These are phyloP conservation scores for Diaporthe sp. DNA, from an alignment of 2,329 filamentous ascomycete genomes.

Conservation along the genomic window DNA sequence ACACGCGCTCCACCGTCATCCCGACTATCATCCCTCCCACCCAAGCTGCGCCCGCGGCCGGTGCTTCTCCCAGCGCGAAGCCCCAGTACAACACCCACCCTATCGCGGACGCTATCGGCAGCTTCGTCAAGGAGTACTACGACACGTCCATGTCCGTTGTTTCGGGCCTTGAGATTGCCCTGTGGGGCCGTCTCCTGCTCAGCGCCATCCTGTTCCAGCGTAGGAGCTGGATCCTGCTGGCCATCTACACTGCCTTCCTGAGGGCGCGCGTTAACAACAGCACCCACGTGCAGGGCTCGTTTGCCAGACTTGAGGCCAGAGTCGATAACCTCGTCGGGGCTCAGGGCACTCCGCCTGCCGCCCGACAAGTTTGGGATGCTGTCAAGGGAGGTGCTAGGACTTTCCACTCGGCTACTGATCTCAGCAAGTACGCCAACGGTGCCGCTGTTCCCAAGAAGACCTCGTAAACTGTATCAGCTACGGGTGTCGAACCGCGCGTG, in stretches of 20 bases:
- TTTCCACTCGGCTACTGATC: slow-evolving; percentile 83
- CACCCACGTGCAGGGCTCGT: slow-evolving; percentile 88
- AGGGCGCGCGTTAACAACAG: slow-evolving; percentile 92
- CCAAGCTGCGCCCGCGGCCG: slow-evolving; percentile 63
- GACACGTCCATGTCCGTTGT: slow-evolving; percentile 96
- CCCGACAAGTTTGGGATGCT: slow-evolving; percentile 82
- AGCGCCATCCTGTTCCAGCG: slow-evolving; percentile 89
- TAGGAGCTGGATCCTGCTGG: slow-evolving; percentile 89
- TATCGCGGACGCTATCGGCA: slow-evolving; percentile 85
- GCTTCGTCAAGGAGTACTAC: slow-evolving; percentile 98
- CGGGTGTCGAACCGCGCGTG: not conserved
- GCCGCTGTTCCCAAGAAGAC: slow-evolving; percentile 74
- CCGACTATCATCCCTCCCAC: slow-evolving; percentile 83
- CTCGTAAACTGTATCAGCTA: slow-evolving; percentile 54
- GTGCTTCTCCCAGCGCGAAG: slow-evolving; percentile 69
- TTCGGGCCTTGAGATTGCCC: slow-evolving; percentile 85
- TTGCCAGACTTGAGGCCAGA: slow-evolving; percentile 78
- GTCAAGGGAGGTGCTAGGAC: slow-evolving; percentile 81
- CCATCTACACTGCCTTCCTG: slow-evolving; percentile 91
- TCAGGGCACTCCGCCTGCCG: slow-evolving; percentile 86
- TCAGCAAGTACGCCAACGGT: slow-evolving; percentile 77
- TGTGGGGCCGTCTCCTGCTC: slow-evolving; percentile 86
- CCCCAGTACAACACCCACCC: slow-evolving; percentile 67
- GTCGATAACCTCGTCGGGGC: slow-evolving; percentile 86
- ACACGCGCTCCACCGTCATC: slow-evolving; percentile 92